Evolutionary conservation across 129 eudicot genomes (phyloP).

Genomic region (Flaveria bidentis): DNA sequence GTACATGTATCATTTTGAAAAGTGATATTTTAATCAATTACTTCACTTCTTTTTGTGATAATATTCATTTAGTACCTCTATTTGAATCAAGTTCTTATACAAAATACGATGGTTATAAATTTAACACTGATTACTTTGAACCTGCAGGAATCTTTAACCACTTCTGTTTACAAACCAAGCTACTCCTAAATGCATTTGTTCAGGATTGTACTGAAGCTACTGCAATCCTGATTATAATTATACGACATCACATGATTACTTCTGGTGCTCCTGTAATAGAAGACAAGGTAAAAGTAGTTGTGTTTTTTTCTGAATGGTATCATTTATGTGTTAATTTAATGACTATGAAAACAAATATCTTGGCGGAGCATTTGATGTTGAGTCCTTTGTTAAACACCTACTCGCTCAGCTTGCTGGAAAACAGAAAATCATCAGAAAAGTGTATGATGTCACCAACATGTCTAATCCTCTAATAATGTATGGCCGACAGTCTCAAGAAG

Average conservation of each 20-base stretch:
- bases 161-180: slow-evolving; percentile 77
- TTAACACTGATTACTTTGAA: too few species aligned
- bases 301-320: too few species aligned
- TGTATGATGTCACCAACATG: slow-evolving; percentile 73
- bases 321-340: too few species aligned
- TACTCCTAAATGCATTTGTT: slow-evolving; percentile 55
- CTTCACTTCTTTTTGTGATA: too few species aligned
- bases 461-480: slow-evolving; percentile 79
- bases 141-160: slow-evolving; percentile 36
- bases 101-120: too few species aligned
- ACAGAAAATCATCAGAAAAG: slow-evolving; percentile 71
- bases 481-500: slow-evolving; percentile 61
- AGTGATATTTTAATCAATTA: too few species aligned
- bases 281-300: too few species aligned
- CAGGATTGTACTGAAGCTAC: slow-evolving; percentile 67
- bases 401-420: slow-evolving; percentile 87
- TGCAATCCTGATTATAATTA: slow-evolving; percentile 28
- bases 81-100: too few species aligned
- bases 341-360: slow-evolving; percentile 45
- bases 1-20: too few species aligned
- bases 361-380: slow-evolving; percentile 87
- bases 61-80: too few species aligned
- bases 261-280: too few species aligned
- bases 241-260: neutral
- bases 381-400: slow-evolving; percentile 82